Evolutionary conservation across 768 basidiomycete species (phyloP).

Genomic region (Mycena amicta): DNA sequence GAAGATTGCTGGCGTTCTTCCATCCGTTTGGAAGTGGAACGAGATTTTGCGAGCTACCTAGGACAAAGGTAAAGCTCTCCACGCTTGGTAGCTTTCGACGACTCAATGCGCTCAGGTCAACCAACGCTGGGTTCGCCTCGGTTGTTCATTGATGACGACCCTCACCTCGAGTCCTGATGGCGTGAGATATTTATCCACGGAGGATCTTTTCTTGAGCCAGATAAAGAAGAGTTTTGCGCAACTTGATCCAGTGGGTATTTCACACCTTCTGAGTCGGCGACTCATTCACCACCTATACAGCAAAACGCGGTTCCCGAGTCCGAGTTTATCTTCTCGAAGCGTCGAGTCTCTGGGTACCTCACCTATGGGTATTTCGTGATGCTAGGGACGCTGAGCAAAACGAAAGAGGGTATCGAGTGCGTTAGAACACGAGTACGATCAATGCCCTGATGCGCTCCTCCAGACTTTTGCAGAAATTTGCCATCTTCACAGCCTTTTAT

Average conservation of each 20-base stretch:
- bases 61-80: slow-evolving; percentile 52
- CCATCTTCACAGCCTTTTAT: slow-evolving; percentile 94
- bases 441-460: slow-evolving; percentile 3
- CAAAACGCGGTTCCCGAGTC: slow-evolving; percentile 72
- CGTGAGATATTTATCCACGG: slow-evolving; percentile 71
- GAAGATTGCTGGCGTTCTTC: slow-evolving; percentile 91
- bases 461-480: slow-evolving; percentile 88
- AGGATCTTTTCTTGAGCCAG: slow-evolving; percentile 85
- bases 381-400: slow-evolving; percentile 88
- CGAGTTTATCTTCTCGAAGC: slow-evolving; percentile 84
- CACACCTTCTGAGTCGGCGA: background rate
- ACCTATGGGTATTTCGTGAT: slow-evolving; percentile 95
- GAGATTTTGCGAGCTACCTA: slow-evolving; percentile 82
- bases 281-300: slow-evolving; percentile 41
- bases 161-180: slow-evolving; percentile 85
- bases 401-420: slow-evolving; percentile 87
- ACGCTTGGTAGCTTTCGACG: background rate
- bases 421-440: slow-evolving; percentile 27
- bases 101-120: slow-evolving; percentile 53
- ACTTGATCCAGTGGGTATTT: slow-evolving; percentile 77
- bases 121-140: slow-evolving; percentile 83
- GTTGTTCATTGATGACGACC: slow-evolving; percentile 79
- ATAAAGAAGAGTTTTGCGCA: slow-evolving; percentile 88
- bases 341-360: slow-evolving; percentile 77
- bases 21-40: slow-evolving; percentile 77